phyloP scores from a whole-genome alignment of 2,329 filamentous ascomycete species.

The Nothopassalora personata region DNA sequence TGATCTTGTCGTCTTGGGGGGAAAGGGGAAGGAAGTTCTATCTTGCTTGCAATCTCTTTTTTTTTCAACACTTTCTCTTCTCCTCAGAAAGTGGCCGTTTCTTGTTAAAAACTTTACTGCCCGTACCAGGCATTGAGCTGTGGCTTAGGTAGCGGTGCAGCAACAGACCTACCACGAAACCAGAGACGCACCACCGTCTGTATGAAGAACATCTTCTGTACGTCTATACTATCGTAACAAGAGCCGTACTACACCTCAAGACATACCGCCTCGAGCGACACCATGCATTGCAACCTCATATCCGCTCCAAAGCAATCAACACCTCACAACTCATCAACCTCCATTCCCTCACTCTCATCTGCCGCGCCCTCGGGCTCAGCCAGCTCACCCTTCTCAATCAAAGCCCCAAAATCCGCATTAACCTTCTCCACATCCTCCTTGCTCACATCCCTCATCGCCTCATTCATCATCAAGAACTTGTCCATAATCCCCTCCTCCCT shows the following conservation, averaged over 20 bases:
- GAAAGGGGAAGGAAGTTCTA: no score
- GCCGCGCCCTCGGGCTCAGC: background rate
- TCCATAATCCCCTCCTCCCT: slow-evolving; percentile 37
- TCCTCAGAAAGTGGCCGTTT: no score
- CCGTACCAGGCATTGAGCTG: no score
- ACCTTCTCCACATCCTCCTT: slow-evolving; percentile 43
- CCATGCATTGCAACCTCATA: background rate
- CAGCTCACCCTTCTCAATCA: slow-evolving; percentile 19
- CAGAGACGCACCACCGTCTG: background rate
- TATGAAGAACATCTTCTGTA: background rate
- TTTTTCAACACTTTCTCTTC: no score
- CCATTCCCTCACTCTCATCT: slow-evolving; percentile 23
- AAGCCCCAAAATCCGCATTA: slow-evolving; percentile 31
- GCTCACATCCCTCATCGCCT: slow-evolving; percentile 43
- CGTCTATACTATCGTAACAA: background rate
- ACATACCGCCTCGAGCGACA: background rate
- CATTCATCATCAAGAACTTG: slow-evolving; percentile 40
- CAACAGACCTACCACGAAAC: no score
- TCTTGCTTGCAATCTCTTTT: no score
- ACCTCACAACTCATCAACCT: slow-evolving; percentile 15
- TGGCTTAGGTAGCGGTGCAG: no score
- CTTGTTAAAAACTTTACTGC: no score
- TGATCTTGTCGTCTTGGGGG: no score
- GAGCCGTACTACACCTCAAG: no score
- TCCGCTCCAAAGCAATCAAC: background rate